These are phyloP conservation scores for Onygenales sp. DNA, from an alignment of 2,329 filamentous ascomycete species.

Conservation along the genomic window DNA sequence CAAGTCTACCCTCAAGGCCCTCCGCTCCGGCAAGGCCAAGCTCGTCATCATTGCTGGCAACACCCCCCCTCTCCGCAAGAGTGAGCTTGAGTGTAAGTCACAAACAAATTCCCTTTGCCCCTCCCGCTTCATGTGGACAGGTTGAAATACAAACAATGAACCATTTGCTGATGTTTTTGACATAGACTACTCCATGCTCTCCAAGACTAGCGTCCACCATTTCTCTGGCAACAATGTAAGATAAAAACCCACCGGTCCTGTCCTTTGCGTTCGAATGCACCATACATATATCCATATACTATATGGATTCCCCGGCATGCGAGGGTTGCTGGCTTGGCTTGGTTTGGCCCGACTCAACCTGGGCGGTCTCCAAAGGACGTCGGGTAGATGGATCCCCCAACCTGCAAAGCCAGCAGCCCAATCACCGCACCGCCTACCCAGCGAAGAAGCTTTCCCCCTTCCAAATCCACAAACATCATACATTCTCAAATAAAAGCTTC, in stretches of 20 bases:
- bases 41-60: slow-evolving; percentile 93
- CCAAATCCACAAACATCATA: slow-evolving; percentile 7
- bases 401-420: not conserved
- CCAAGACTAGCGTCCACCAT: slow-evolving; percentile 94
- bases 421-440: slow-evolving; percentile 48
- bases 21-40: slow-evolving; percentile 96
- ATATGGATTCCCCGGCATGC: not conserved
- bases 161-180: slow-evolving; percentile 1
- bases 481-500: slow-evolving; percentile 53
- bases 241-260: slow-evolving; percentile 23
- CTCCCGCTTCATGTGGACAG: slow-evolving; percentile 13
- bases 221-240: slow-evolving; percentile 98
- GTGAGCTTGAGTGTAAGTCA: slow-evolving; percentile 71
- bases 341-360: not conserved
- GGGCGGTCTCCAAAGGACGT: not conserved
- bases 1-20: slow-evolving; percentile 81
- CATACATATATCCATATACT: no score
- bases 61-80: slow-evolving; percentile 95
- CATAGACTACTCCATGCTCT: slow-evolving; percentile 70
- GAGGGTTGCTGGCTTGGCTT: not conserved
- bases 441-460: slow-evolving; percentile 68
- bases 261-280: not conserved
- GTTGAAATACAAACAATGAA: not conserved
- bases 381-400: not conserved
- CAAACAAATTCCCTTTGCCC: slow-evolving; percentile 1